A percentile compares a stretch with the other conserved stretches of the same genome.
Evolutionary conservation across 1,139 yeast genomes (phyloP).

Genomic region (Pichia cactophila): DNA sequence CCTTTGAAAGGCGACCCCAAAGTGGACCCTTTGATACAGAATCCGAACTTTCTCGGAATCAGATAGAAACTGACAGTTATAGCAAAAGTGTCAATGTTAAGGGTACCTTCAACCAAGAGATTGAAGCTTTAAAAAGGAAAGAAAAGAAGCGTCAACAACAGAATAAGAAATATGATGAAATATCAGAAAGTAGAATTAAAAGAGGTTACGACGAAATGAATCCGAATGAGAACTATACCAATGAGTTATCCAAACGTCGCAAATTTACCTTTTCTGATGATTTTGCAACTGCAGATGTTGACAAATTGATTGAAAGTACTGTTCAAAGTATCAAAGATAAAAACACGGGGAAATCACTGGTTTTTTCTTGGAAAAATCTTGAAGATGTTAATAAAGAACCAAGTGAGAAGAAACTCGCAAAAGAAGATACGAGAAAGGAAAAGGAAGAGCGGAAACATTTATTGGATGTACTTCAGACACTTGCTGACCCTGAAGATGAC

Average conservation of each 20-base stretch:
- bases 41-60: constrained; percentile 45
- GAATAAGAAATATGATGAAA: constrained; percentile 15
- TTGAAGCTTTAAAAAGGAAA: constrained; percentile 30
- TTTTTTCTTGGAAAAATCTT: constrained; percentile 16
- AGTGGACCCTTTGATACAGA: constrained; percentile 63
- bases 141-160: constrained; percentile 24
- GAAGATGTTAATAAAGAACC: constrained; percentile 16
- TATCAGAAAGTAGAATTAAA: constrained; percentile 17
- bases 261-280: constrained; percentile 34
- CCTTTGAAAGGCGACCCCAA: constrained; percentile 68
- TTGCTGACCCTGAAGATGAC: constrained; percentile 54
- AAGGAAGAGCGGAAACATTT: constrained; percentile 16
- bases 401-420: constrained; percentile 6
- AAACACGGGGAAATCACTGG: constrained; percentile 19
- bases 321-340: constrained; percentile 23
- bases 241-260: constrained; percentile 37
- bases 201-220: constrained; percentile 33
- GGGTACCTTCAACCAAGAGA: constrained; percentile 42
- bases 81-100: constrained; percentile 25
- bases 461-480: constrained; percentile 28
- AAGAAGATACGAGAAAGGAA: constrained; percentile 3
- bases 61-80: constrained; percentile 35
- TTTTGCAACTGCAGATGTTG: constrained; percentile 3
- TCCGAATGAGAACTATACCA: constrained; percentile 24
- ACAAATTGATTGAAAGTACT: constrained; percentile 15